Evolutionary conservation across 2,329 filamentous ascomycete species (phyloP).

Genomic region (Hansfordia pulvinata): DNA sequence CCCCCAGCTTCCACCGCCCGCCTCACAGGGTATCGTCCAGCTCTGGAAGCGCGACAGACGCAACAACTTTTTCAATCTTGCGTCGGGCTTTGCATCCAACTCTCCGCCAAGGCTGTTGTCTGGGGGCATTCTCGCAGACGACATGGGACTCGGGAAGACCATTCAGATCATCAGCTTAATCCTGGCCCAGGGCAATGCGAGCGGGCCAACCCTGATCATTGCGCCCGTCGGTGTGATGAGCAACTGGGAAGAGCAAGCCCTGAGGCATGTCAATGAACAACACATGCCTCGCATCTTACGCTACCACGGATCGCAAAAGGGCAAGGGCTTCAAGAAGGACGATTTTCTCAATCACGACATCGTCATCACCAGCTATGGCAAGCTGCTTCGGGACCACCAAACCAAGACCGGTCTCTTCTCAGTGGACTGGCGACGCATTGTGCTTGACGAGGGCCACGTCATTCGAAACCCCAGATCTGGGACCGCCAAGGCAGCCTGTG

Average conservation of each 20-base stretch:
- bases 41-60: slow-evolving; percentile 53
- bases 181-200: slow-evolving; percentile 32
- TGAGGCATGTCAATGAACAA: slow-evolving; percentile 54
- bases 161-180: slow-evolving; percentile 75
- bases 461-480: slow-evolving; percentile 70
- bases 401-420: slow-evolving; percentile 27
- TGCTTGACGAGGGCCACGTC: slow-evolving; percentile 72
- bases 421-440: slow-evolving; percentile 62
- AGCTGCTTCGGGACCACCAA: slow-evolving; percentile 52
- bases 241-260: slow-evolving; percentile 76
- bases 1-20: slow-evolving; percentile 46
- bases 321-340: slow-evolving; percentile 23
- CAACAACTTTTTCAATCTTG: slow-evolving; percentile 48
- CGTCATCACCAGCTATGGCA: slow-evolving; percentile 76
- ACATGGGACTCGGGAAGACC: slow-evolving; percentile 89
- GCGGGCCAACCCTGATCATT: slow-evolving; percentile 62
- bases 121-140: slow-evolving; percentile 78
- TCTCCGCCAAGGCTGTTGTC: slow-evolving; percentile 51
- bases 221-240: slow-evolving; percentile 79
- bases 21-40: slow-evolving; percentile 53
- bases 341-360: slow-evolving; percentile 58
- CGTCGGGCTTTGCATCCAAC: slow-evolving; percentile 52
- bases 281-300: slow-evolving; percentile 52
- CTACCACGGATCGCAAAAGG: slow-evolving; percentile 56
- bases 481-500: slow-evolving; percentile 52